Conservation (phyloP, 169 alveolate species). For the Plasmodium ovale region DNA sequence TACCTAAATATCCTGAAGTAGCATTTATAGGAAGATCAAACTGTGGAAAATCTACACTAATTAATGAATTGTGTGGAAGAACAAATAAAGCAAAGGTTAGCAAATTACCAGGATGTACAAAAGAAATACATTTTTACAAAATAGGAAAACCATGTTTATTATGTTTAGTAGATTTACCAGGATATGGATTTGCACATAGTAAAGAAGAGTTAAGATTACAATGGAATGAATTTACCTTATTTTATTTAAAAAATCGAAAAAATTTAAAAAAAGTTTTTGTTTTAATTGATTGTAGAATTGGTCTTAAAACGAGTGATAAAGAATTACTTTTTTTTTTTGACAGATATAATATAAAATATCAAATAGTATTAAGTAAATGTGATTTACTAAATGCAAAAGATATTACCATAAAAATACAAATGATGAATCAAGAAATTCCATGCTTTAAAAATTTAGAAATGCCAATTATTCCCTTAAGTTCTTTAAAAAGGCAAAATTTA, state of each 20-base stretch:
- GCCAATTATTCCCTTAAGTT: constrained; percentile 81
- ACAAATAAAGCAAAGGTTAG: constrained; percentile 79
- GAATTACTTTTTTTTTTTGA: constrained; percentile 84
- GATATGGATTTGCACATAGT: constrained; percentile 82
- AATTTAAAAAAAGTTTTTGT: constrained; percentile 81
- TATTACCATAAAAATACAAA: constrained; percentile 62
- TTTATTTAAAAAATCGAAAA: constrained; percentile 81
- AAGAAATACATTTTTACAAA: constrained; percentile 82
- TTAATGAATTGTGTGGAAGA: constrained; percentile 85
- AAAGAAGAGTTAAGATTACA: constrained; percentile 79
- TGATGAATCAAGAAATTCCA: constrained; percentile 74
- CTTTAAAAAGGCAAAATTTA: constrained; percentile 82
- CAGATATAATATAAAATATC: constrained; percentile 81
- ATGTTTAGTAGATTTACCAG: constrained; percentile 87
- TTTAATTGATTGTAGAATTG: constrained; percentile 82
- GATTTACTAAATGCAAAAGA: constrained; percentile 78
- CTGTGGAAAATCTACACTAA: constrained; percentile 84
- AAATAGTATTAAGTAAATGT: constrained; percentile 84
- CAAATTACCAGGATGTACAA: constrained; percentile 83
- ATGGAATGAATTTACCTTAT: constrained; percentile 83
- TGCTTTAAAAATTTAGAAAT: constrained; percentile 75
- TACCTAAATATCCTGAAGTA: constrained; percentile 79
- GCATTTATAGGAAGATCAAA: constrained; percentile 86
- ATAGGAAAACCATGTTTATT: constrained; percentile 84
- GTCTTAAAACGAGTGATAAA: constrained; percentile 82